Conservation (phyloP, 2,329 filamentous ascomycete genomes). For the Exophiala xenobiotica region DNA sequence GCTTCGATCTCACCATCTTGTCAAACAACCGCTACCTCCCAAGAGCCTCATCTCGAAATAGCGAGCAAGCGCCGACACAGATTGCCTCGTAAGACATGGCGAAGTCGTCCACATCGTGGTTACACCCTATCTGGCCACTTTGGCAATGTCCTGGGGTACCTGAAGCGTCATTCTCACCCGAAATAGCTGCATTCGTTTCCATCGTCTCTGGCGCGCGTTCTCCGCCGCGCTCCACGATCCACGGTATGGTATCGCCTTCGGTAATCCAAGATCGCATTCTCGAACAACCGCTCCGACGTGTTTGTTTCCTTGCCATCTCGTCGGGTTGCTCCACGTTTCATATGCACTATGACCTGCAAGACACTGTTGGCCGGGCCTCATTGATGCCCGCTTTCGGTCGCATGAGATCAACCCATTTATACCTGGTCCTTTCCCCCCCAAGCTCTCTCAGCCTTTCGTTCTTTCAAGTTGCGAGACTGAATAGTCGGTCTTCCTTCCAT, state of each 20-base stretch:
- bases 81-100: constrained; percentile 27
- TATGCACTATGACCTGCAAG: constrained; percentile 24
- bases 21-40: constrained; percentile 27
- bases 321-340: constrained; percentile 27
- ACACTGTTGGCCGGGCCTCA: constrained; percentile 24
- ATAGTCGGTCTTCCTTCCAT: constrained; percentile 21
- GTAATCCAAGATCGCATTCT: constrained; percentile 24
- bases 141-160: constrained; percentile 6
- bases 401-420: constrained; percentile 29
- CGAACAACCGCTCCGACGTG: constrained; percentile 18
- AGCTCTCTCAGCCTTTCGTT: constrained; percentile 31
- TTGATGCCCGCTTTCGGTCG: constrained; percentile 20
- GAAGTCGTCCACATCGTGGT: constrained; percentile 15
- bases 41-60: constrained; percentile 27
- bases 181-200: constrained; percentile 28
- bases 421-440: constrained; percentile 25
- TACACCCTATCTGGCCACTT: constrained; percentile 17
- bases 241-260: constrained; percentile 11
- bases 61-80: constrained; percentile 26
- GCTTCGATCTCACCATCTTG: constrained; percentile 19
- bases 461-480: constrained; percentile 27
- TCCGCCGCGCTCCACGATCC: constrained; percentile 19
- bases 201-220: constrained; percentile 25
- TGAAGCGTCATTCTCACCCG: constrained; percentile 14
- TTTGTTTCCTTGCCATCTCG: constrained; percentile 23